Evolutionary conservation across 441 rosid genomes (phyloP).

Genomic region (Populus hybrid): DNA sequence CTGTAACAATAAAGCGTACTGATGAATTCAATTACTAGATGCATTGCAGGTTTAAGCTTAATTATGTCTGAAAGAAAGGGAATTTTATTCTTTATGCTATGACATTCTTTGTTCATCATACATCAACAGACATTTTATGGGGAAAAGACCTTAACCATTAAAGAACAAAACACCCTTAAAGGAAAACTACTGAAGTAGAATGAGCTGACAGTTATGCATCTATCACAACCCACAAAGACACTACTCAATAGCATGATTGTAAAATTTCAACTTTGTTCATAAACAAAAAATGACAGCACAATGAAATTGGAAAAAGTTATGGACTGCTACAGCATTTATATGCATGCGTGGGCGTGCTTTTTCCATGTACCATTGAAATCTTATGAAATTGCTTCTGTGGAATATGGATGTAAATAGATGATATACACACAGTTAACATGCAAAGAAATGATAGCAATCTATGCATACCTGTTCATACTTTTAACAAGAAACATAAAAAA

Average conservation of each 20-base stretch:
- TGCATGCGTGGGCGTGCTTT: neutral
- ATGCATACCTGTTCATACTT: neutral
- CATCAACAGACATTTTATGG: neutral
- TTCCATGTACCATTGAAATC: neutral
- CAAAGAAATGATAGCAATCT: neutral
- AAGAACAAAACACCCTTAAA: neutral
- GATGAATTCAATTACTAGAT: neutral
- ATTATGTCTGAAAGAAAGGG: neutral
- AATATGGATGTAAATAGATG: neutral
- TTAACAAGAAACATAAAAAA: neutral
- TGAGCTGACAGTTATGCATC: neutral
- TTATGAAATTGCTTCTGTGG: neutral
- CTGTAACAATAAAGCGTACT: constrained; percentile 24
- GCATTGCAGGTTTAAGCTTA: neutral
- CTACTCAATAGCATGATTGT: neutral
- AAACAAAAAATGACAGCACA: neutral
- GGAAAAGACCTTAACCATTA: neutral
- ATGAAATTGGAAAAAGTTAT: too few relatives aligned
- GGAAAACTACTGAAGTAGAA: neutral
- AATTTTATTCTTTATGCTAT: neutral
- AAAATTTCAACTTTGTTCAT: neutral
- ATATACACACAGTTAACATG: too few relatives aligned
- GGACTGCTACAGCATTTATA: neutral
- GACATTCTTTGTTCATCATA: neutral
- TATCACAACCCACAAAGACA: too few relatives aligned